Conservation (phyloP, 441 rosid species). For the Heliophila coronopifolia region DNA sequence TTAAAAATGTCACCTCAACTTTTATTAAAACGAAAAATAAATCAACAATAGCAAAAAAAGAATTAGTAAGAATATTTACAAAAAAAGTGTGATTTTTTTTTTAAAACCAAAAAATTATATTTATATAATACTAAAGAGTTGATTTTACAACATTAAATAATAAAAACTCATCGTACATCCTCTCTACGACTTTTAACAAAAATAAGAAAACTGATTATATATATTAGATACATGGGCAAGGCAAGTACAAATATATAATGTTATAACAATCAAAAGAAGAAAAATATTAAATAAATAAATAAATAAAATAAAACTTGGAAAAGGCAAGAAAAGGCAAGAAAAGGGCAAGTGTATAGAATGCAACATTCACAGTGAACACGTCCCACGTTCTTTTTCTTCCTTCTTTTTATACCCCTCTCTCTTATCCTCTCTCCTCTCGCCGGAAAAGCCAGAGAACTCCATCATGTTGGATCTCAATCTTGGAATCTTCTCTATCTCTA, state of each 20-base stretch:
- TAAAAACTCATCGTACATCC: constrained; percentile 21
- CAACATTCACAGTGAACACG: constrained; percentile 34
- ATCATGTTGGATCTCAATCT: constrained; percentile 80
- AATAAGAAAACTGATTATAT: constrained; percentile 2
- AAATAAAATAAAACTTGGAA: too few species aligned
- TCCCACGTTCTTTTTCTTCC: constrained; percentile 29
- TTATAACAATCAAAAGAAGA: background rate
- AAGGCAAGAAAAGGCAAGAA: constrained; percentile 28
- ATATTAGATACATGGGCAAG: constrained; percentile 27
- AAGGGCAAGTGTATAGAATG: constrained; percentile 36
- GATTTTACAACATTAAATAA: constrained; percentile 9
- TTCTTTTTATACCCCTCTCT: constrained; percentile 21
- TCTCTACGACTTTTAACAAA: constrained; percentile 10
- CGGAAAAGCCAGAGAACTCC: constrained; percentile 4
- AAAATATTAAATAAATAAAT: too few species aligned
- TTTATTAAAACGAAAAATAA: too few species aligned
- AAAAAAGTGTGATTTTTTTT: too few species aligned
- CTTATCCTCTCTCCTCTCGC: constrained; percentile 17
- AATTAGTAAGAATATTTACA: too few species aligned
- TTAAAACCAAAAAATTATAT: too few species aligned
- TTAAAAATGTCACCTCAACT: too few species aligned
- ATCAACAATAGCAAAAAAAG: too few species aligned
- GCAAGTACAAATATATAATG: constrained; percentile 20
- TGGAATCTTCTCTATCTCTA: constrained; percentile 36
- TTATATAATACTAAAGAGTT: background rate